Evolutionary conservation across 1,284 basidiomycete genomes (phyloP), one percentile per base, ranked within the genome.

Genomic region (Sanghuangporus sanghuang): DNA sequence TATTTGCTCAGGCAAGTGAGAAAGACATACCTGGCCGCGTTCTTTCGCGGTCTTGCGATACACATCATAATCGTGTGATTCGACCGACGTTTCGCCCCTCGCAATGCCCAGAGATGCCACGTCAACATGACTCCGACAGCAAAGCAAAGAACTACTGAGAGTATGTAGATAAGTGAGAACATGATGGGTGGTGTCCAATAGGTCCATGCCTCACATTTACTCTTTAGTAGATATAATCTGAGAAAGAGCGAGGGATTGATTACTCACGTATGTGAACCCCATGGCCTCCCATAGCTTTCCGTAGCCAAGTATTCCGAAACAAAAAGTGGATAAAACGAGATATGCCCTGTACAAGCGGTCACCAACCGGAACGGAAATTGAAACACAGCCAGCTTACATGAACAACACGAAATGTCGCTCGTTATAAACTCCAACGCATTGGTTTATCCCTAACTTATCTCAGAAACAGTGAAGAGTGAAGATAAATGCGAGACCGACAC

Each of bases 361-460:
- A 53, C 32, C n/a, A 8, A 21, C 14, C 4, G 46, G 55, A 62
- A 63, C 23, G 57, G 27, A 46, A 18, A 58, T 50, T 67, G 42
- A n/a, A 52, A 23, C 39, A 44, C 27, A n/a, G 57, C 1, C 38
- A 56, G 76, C 85, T 60, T 65, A 92, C 93, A 98, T 90, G 82
- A 98, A 99, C 40, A 98, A 79, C 39, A 97, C 83, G 71, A 99
- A 99, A 76, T 98, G 94, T 0, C 96, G 85, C 74, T 98, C 96
- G 72, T 99, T 99, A 73, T 96, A 82, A 6, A 98, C 74, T 1
- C 97, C 96, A 27, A 99, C 93, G 71, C 96, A 98, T 82, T 94
- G 92, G 73, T 98, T 98, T 68, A 99, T 89, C 96, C 96, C 95
- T 90, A 74, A 59, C 16, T 57, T 42, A 48, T 14, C 57, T 49